These are phyloP conservation scores for Colletotrichum caudatum DNA, from an alignment of 2,329 filamentous ascomycete species.

Conservation along the genomic window DNA sequence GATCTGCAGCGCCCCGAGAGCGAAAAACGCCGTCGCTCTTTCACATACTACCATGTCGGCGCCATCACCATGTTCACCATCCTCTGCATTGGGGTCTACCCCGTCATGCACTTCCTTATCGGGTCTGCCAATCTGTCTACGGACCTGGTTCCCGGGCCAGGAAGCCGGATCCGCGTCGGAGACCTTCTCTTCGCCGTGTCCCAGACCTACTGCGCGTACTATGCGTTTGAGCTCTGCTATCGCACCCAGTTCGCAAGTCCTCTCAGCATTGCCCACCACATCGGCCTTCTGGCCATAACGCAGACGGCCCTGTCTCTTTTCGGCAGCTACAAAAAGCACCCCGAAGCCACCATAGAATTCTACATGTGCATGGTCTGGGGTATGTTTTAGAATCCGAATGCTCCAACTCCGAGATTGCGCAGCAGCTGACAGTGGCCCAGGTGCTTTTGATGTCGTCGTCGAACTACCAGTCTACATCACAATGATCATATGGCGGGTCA, in stretches of 20 bases:
- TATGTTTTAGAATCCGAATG: not conserved
- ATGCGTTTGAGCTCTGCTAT: constrained; percentile 42
- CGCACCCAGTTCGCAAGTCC: constrained; percentile 41
- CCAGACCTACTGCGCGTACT: constrained; percentile 42
- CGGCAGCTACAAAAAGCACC: constrained; percentile 26
- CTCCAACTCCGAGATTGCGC: not conserved
- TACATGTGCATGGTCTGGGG: constrained; percentile 43
- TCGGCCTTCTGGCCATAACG: constrained; percentile 39
- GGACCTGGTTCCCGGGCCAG: constrained; percentile 16
- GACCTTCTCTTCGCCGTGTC: constrained; percentile 39
- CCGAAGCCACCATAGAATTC: constrained; percentile 37
- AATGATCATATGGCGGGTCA: constrained; percentile 40
- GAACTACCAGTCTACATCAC: constrained; percentile 38
- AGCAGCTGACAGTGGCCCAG: not conserved
- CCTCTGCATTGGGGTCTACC: constrained; percentile 36
- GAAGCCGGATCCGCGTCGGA: constrained; percentile 32
- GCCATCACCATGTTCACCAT: constrained; percentile 35
- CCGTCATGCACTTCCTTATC: constrained; percentile 33
- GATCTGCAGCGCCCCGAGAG: constrained; percentile 23
- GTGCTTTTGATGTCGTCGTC: constrained; percentile 34
- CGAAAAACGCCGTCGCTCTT: constrained; percentile 41
- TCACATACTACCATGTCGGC: constrained; percentile 43
- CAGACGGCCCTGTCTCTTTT: constrained; percentile 39
- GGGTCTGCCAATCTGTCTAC: constrained; percentile 24
- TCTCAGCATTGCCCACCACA: constrained; percentile 41